Conservation (phyloP, 208 protist species). For the Borovskyia barvae region DNA sequence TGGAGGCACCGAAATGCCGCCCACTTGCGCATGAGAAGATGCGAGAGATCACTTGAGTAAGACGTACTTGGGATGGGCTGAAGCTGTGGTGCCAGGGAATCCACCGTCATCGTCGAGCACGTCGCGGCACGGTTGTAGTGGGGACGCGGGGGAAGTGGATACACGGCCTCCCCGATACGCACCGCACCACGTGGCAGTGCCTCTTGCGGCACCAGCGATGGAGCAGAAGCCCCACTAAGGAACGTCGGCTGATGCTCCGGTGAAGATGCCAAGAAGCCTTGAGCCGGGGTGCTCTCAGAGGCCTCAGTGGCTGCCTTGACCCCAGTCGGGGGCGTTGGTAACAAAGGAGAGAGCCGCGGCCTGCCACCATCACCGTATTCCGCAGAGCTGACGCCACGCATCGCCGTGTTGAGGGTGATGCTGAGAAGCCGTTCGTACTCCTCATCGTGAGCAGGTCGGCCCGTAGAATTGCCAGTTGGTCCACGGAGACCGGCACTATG, state of each 20-base stretch:
- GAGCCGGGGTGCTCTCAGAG: neutral
- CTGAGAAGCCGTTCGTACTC: conserved; percentile 19
- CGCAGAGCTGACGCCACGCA: too few species aligned
- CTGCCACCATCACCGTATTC: neutral
- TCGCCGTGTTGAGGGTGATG: conserved; percentile 17
- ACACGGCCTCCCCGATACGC: conserved; percentile 3
- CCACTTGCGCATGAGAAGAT: conserved; percentile 36
- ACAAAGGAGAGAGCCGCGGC: neutral
- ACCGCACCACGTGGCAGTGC: conserved; percentile 26
- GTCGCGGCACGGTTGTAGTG: neutral
- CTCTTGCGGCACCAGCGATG: too few species aligned
- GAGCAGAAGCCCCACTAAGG: too few species aligned
- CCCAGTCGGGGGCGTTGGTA: neutral
- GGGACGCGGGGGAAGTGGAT: conserved; percentile 20
- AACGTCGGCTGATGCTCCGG: neutral
- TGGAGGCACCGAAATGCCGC: conserved; percentile 16
- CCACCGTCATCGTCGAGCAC: neutral
- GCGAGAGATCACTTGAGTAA: conserved; percentile 21
- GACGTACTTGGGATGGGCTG: conserved; percentile 12
- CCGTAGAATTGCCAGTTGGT: too few species aligned
- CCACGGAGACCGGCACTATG: too few species aligned
- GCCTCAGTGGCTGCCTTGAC: neutral
- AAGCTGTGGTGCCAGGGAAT: neutral
- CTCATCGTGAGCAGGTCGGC: conserved; percentile 7
- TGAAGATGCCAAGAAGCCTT: neutral